A percentile compares a stretch with the other conserved stretches of the same genome.
These are phyloP conservation scores for Phlebiopsis flavidoalba DNA, from an alignment of 768 basidiomycete genomes.

Conservation along the genomic window DNA sequence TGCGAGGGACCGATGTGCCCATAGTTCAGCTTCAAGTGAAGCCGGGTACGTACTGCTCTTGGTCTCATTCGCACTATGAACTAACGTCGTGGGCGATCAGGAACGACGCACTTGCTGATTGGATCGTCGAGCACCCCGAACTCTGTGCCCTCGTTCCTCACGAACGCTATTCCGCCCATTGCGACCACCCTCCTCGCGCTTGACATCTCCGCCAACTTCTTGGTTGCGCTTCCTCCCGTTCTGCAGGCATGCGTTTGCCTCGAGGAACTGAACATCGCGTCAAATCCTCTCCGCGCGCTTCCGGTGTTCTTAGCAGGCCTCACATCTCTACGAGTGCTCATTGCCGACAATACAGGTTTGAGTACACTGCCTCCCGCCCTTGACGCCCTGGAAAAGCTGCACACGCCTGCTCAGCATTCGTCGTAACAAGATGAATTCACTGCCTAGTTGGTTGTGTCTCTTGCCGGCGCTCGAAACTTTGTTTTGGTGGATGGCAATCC, in stretches of 20 bases:
- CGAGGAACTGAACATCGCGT: constrained; percentile 91
- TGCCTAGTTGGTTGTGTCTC: constrained; percentile 94
- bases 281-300: constrained; percentile 88
- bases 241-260: constrained; percentile 76
- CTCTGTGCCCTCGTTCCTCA: constrained; percentile 72
- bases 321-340: constrained; percentile 75
- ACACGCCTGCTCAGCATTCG: constrained; percentile 88
- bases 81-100: constrained; percentile 33
- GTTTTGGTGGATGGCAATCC: constrained; percentile 94
- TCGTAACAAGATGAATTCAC: constrained; percentile 78
- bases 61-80: not conserved
- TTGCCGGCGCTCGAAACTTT: constrained; percentile 81
- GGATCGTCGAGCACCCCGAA: constrained; percentile 77
- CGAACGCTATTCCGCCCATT: constrained; percentile 65
- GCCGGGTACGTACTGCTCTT: constrained; percentile 53
- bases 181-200: constrained; percentile 78
- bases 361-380: constrained; percentile 71
- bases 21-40: constrained; percentile 60
- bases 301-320: constrained; percentile 83
- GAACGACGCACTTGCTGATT: constrained; percentile 90
- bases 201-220: constrained; percentile 88
- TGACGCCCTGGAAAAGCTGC: constrained; percentile 68
- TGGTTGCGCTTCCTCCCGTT: constrained; percentile 77
- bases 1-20: constrained; percentile 60
- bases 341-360: constrained; percentile 89